Conservation (phyloP, 345 rosid species). For the Linum lewisii region DNA sequence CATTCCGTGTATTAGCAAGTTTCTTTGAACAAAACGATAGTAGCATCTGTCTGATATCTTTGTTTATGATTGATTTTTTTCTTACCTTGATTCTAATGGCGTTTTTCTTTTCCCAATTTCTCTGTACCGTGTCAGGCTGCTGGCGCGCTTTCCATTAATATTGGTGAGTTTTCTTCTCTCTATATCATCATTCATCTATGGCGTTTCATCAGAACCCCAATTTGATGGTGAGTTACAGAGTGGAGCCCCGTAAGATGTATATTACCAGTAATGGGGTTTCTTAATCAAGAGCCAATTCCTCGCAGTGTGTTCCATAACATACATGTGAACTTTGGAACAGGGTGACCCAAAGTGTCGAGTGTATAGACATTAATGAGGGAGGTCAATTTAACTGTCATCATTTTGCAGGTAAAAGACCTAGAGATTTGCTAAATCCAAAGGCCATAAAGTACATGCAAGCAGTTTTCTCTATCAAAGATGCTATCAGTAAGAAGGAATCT, state of each 20-base stretch:
- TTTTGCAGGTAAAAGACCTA: slow-evolving; percentile 84
- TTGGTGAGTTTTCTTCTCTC: slow-evolving; percentile 48
- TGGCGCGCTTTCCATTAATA: slow-evolving; percentile 83
- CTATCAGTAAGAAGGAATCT: slow-evolving; percentile 84
- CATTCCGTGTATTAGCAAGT: not conserved
- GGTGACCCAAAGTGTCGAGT: not conserved
- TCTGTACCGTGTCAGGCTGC: slow-evolving; percentile 62
- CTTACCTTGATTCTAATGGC: not conserved
- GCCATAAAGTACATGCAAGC: slow-evolving; percentile 91
- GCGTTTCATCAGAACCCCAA: too few species aligned
- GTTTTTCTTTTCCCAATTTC: not conserved
- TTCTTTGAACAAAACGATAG: not conserved
- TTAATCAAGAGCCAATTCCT: not conserved
- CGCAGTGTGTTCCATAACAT: not conserved
- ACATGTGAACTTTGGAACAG: not conserved
- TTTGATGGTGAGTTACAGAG: not conserved
- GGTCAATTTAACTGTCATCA: slow-evolving; percentile 4
- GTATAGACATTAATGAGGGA: slow-evolving; percentile 4
- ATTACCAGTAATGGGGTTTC: not conserved
- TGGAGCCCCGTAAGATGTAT: not conserved
- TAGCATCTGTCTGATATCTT: not conserved
- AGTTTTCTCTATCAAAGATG: slow-evolving; percentile 84
- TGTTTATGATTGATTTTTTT: not conserved
- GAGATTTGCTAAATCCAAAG: slow-evolving; percentile 91
- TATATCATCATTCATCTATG: not conserved